These are phyloP conservation scores for Collybia mongolica DNA, from an alignment of 768 basidiomycete species.

Conservation along the genomic window DNA sequence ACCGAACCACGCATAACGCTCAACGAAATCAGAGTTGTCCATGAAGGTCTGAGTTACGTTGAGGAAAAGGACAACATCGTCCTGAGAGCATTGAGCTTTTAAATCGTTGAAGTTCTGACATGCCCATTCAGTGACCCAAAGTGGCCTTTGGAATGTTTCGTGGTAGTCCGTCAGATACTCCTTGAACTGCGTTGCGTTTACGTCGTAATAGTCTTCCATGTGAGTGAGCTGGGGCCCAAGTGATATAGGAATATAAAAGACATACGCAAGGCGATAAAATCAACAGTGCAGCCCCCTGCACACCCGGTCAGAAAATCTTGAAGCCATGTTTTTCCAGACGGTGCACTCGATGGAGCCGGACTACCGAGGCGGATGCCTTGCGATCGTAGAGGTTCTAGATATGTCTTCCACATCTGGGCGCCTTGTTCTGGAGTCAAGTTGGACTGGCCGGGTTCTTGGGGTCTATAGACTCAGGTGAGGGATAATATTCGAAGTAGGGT, in stretches of 20 bases:
- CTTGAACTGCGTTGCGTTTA: conserved; percentile 8
- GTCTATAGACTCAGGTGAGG: conserved; percentile 38
- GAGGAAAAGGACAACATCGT: conserved; percentile 46
- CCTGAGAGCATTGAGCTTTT: conserved; percentile 40
- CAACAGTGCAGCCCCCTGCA: conserved; percentile 48
- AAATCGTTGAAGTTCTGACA: conserved; percentile 49
- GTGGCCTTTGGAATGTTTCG: conserved; percentile 43
- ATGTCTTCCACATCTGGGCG: conserved; percentile 48
- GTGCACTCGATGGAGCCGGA: conserved; percentile 52
- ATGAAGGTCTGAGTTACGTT: conserved; percentile 53
- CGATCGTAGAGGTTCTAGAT: conserved; percentile 48
- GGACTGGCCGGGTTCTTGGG: conserved; percentile 48
- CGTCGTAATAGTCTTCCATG: conserved; percentile 2
- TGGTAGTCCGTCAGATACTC: conserved; percentile 6
- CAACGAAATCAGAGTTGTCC: conserved; percentile 50
- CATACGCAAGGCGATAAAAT: conserved; percentile 57
- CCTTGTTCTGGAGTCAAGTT: conserved; percentile 48
- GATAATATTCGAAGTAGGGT: neutral
- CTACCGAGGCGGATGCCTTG: conserved; percentile 48
- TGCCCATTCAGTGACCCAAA: conserved; percentile 66
- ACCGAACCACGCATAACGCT: conserved; percentile 64
- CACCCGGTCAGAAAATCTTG: conserved; percentile 51
- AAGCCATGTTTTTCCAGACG: conserved; percentile 53
- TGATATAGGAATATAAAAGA: conserved; percentile 1
- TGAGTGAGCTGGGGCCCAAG: neutral